phyloP scores from a whole-genome alignment of 1,284 basidiomycete species.

The Cryptococcus deneoformans region DNA sequence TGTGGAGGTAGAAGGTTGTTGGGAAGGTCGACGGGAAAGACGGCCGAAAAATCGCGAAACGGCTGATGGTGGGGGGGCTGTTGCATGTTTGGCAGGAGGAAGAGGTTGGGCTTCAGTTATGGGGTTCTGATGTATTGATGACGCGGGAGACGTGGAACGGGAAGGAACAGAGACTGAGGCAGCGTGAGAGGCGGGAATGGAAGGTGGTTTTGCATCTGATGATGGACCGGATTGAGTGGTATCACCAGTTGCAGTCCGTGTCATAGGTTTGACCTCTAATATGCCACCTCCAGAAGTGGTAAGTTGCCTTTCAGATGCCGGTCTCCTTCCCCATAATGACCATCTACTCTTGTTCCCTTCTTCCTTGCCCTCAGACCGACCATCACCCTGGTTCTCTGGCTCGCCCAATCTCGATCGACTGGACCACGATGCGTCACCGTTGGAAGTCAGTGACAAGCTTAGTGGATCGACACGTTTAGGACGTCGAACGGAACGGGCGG shows the following conservation, averaged over 20 bases:
- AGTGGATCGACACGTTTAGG: constrained; percentile 16
- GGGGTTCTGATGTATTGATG: constrained; percentile 2
- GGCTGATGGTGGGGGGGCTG: constrained; percentile 30
- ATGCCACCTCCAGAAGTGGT: constrained; percentile 46
- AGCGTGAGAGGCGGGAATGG: constrained; percentile 10
- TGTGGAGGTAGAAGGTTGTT: constrained; percentile 4
- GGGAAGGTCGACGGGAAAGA: constrained; percentile 23
- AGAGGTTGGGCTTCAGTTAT: neutral
- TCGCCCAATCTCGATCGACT: constrained; percentile 44
- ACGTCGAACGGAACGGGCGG: constrained; percentile 13
- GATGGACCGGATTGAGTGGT: constrained; percentile 5
- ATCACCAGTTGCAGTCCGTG: constrained; percentile 6
- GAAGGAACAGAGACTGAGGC: constrained; percentile 8
- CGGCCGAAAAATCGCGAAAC: constrained; percentile 47
- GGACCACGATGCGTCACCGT: constrained; percentile 27
- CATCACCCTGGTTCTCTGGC: constrained; percentile 21
- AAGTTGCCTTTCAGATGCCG: constrained; percentile 29
- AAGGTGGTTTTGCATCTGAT: constrained; percentile 1
- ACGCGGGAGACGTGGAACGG: constrained; percentile 11
- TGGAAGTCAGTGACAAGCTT: constrained; percentile 3
- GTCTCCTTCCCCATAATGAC: constrained; percentile 45
- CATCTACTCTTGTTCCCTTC: constrained; percentile 25
- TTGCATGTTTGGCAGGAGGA: neutral
- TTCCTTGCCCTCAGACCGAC: constrained; percentile 1
- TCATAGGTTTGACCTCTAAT: constrained; percentile 39